Base-by-base conservation (phyloP, 2,329 filamentous ascomycete genomes). In the Colletotrichum truncatum region DNA sequence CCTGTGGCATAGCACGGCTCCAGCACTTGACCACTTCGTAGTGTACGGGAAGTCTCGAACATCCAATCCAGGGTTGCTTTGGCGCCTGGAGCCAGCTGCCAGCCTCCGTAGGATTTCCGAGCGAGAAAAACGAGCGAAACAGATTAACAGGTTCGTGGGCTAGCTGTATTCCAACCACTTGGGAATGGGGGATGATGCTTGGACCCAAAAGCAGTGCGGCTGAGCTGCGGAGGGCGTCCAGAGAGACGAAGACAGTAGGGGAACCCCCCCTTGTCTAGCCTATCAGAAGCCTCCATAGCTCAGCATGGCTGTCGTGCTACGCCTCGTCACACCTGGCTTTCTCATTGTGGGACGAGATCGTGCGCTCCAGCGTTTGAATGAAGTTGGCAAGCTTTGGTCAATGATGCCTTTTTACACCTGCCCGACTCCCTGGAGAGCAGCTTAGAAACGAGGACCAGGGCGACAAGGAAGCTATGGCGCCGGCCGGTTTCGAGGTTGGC, bases 221-320 rank as follows among this genome's bases (percentile, higher is more conserved):
- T 64, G 59, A 66, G 64, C 59, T 52, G 25, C 32, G 25, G 18
- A 52, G 43, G 52, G 36, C 39, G 59, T 52, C 52, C 64, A 52
- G 59, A 48, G 49, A 21, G 45, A 57, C 52, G 58, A 28, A 56
- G 58, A 23, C 21, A 51, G 57, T 51, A 62, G 48, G 59, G 64
- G 52, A 39, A 21, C 45, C n/a, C n/a, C n/a, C n/a, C 64, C 53
- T 30, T 41, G 46, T 41, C 57, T 21, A 34, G 30, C 64, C 59
- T 64, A 64, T 58, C 45, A 39, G 34, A 59, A 21, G 64, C 23
- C 25, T 21, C 30, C 10, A 30, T 32, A 52, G 59, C 59, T 64
- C 43, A 66, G 64, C 64, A 64, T 46, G 59, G 52, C 52, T 53
- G 21, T 38, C 39, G 57, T 62, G 49, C 63, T 65, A 62, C 57